Evolutionary conservation across 2,329 filamentous ascomycete genomes (phyloP), one percentile per base, ranked within the genome.

Genomic region (Periglandula ipomoeae): DNA sequence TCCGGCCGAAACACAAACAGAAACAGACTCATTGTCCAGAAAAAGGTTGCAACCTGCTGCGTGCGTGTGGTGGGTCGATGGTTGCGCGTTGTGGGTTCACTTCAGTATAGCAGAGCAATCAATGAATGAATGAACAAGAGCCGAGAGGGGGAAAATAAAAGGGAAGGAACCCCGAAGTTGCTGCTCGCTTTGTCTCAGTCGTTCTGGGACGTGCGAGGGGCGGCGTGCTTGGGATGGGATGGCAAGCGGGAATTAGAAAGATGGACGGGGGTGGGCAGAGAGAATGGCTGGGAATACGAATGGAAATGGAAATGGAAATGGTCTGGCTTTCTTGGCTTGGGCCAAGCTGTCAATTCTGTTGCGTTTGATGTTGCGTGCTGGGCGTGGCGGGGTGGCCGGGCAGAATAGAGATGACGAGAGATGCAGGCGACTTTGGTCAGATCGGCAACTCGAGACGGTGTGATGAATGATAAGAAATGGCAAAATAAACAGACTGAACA

Each of bases 141-240:
- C 37, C 37, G 37, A 39, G 19, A 39, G 39, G 32, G 32, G 48
- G 37, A 50, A 47, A 19, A 52, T 46, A 17, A 34, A 27, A 37
- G 42, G 24, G 27, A 47, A 24, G 24, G 17, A 24, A 26, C 22
- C 4, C 11, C 38, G 2, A n/a, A 17, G 20, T 32, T 32, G 30
- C 8, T 10, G 30, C 27, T 32, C 3, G 27, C 30, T 10, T 32
- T 4, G 30, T 32, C 30, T 32, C 30, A 13, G 15, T 4, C 15
- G 30, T 11, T 32, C 5, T 15, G 15, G 11, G 30, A 32, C 13
- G 27, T 13, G 27, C 27, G 27, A 30, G 27, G 27, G 27, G 27
- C 27, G 13, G 27, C 11, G 27, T 13, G 26, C 13, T 30, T 30
- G 27, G 27, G 27, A 19, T 32, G 23, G 5, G 42, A 13, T n/a